Base-by-base conservation (phyloP, 257 asterid genomes). In the Paulownia fortunei region DNA sequence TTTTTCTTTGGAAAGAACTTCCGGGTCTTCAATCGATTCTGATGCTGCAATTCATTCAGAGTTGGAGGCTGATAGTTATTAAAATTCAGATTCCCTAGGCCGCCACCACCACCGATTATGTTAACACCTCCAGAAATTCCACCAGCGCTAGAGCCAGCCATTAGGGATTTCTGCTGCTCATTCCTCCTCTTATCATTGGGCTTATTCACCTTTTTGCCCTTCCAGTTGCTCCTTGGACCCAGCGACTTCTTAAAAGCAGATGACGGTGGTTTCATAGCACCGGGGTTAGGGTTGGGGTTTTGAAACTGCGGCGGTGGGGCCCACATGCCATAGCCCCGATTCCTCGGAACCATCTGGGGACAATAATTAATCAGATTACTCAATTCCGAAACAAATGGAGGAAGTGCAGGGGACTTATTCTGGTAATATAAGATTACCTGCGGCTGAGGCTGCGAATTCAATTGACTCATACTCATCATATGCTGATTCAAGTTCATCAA, bases 211-310 rank as follows among this genome's bases (percentile, higher is more conserved):
- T 85, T 86, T 67, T 90, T 90, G 4, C 96, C 96, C 82, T 91
- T 91, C 96, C 96, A 91, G 62, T 86, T 87, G 67, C 76, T 91
- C 72, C 94, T 76, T 16, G 92, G 90, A 15, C 92, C 96, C 76
- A 90, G 78, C 24, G 87, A 51, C 74, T 86, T 84, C 2, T 73
- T 81, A 58, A 81, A 51, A 60, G 55, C 76, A 26, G 84, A 55
- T 2, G 70, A 49, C 18, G 72, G 90, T 51, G 82, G 90, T 69
- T 86, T 82, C 72, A 72, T 56, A n/a, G 85, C 61, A 6, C 80
- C 85, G 54, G 74, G 67, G 30, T 47, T 81, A 27, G 80, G 79
- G 32, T 63, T 84, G 27, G 82, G 82, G 82, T 84, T 90, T 26
- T 76, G 89, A 62, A 79, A 89, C 65, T 76, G 88, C 13, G 79